Evolutionary conservation across 2,329 filamentous ascomycete species (phyloP), one percentile per base, ranked within the genome.

Genomic region (Botryotinia calthae): DNA sequence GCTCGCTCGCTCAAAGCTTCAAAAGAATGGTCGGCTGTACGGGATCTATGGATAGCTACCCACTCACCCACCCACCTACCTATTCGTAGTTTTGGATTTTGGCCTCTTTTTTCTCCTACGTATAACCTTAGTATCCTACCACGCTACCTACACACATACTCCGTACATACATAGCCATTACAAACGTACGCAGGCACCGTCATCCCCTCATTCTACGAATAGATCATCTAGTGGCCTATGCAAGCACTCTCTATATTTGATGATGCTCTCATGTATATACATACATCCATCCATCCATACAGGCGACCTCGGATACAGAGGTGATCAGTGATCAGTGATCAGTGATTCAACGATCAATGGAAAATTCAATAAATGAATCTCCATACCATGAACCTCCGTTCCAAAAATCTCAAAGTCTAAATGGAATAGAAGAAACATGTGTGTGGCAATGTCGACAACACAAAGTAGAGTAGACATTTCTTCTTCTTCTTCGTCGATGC

Each of bases 261-360:
- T n/a, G 48, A 42, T 67, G 25, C 28, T 67, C 51, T 42, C 8
- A 10, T 37, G 16, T n/a, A 37, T 25, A 42, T 37, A n/a, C 34
- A 28, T 42, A 37, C 6, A 25, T 37, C 18, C 46, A 42, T 37
- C 18, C 46, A 22, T 42, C 20, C 25, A 67, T 42, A 44, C 16
- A 67, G 64, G 46, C 48, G 64, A 67, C 48, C 64, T 67, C 34
- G 64, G 64, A 67, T 54, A 54, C 22, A 28, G 31, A 67, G 25
- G 46, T 40, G 64, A 67, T 54, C 46, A n/a, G n/a, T n/a, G n/a
- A n/a, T n/a, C n/a, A 51, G 25, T 44, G 42, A 46, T 20, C 44
- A 9, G 22, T 22, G 46, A 34, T 34, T 34, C 34, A 34, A 34
- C 5, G 34, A 34, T 34, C 5, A 34, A 34, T 34, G n/a, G n/a